Evolutionary conservation across 441 rosid species (phyloP).

Genomic region (Dalechampia spathulata): DNA sequence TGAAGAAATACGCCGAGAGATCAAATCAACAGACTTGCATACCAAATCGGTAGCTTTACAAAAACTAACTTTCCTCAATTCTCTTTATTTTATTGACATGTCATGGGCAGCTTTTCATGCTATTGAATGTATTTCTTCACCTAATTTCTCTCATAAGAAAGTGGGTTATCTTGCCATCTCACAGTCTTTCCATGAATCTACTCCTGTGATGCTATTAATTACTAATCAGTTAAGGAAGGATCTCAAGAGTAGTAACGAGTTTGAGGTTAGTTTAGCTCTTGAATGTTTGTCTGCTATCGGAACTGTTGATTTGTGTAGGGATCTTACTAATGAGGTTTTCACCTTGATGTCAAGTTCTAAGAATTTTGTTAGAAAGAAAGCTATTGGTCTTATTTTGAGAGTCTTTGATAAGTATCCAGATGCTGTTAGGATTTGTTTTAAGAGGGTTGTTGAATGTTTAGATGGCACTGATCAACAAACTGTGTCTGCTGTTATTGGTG

Average conservation of each 20-base stretch:
- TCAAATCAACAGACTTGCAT: constrained; percentile 67
- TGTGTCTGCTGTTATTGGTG: constrained; percentile 63
- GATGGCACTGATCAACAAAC: constrained; percentile 58
- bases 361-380: constrained; percentile 58
- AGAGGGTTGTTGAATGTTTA: constrained; percentile 75
- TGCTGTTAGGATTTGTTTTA: constrained; percentile 79
- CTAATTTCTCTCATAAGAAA: constrained; percentile 54
- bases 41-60: constrained; percentile 79
- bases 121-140: constrained; percentile 69
- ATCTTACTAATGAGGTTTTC: constrained; percentile 73
- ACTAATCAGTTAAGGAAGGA: constrained; percentile 80
- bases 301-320: constrained; percentile 69
- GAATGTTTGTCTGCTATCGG: constrained; percentile 68
- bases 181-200: constrained; percentile 66
- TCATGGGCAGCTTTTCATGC: constrained; percentile 86
- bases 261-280: constrained; percentile 72
- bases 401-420: constrained; percentile 76
- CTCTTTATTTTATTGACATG: constrained; percentile 65
- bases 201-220: constrained; percentile 63
- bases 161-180: constrained; percentile 68
- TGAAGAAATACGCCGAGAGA: constrained; percentile 78
- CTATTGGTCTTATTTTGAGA: constrained; percentile 58
- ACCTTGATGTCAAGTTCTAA: constrained; percentile 61
- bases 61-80: constrained; percentile 67
- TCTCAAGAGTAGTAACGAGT: constrained; percentile 52